phyloP scores from a whole-genome alignment of 2,329 filamentous ascomycete species.

The Sporothrix phasma region DNA sequence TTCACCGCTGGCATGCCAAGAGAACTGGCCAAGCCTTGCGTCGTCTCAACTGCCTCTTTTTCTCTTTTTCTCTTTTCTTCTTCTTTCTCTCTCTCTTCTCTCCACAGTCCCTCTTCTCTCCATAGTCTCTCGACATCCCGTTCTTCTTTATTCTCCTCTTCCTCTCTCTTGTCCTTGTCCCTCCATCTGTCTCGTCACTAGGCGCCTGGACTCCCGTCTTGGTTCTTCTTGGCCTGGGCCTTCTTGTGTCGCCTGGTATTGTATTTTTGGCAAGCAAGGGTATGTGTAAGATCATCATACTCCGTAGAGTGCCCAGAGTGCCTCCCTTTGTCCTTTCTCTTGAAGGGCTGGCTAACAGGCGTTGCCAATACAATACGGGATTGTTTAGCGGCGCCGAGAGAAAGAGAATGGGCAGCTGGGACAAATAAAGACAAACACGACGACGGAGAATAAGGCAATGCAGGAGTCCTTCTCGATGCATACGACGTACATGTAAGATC shows the following conservation, averaged over 20 bases:
- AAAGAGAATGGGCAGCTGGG: not conserved
- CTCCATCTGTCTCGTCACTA: not conserved
- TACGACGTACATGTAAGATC: not conserved
- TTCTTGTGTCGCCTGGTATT: not conserved
- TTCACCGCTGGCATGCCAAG: conserved; percentile 13
- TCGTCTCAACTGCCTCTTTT: not conserved
- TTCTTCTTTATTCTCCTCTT: not conserved
- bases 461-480: no score
- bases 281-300: not conserved
- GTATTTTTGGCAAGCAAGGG: not conserved
- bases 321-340: not conserved
- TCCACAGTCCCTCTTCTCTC: not conserved
- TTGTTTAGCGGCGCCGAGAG: not conserved
- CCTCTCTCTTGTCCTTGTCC: not conserved
- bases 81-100: not conserved
- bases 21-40: conserved; percentile 8
- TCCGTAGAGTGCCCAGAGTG: not conserved
- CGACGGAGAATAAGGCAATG: not conserved
- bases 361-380: not conserved
- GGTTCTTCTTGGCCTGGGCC: not conserved
- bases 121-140: not conserved
- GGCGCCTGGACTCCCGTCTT: not conserved
- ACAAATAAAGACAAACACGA: not conserved
- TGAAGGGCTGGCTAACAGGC: not conserved
- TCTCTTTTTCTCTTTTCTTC: not conserved